phyloP scores from a whole-genome alignment of 805 yeast genomes.

The Maudiozyma barnettii region DNA sequence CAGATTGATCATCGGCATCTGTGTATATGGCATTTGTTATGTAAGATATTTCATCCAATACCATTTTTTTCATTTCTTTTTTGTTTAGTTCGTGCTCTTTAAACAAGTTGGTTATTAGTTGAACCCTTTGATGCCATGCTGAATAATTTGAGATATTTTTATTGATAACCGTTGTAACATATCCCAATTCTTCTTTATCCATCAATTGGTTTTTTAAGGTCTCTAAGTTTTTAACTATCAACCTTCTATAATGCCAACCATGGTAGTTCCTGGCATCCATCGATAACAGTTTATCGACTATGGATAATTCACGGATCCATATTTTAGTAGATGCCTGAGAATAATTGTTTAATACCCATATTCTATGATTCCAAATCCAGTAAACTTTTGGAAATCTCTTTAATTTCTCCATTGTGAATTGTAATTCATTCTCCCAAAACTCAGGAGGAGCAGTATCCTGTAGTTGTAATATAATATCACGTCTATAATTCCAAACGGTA shows the following conservation, averaged over 20 bases:
- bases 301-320: slow-evolving; percentile 62
- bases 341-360: slow-evolving; percentile 62
- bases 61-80: slow-evolving; percentile 15
- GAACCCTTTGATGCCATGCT: slow-evolving; percentile 89
- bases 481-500: slow-evolving; percentile 81
- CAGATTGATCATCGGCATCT: slow-evolving; percentile 89
- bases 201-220: slow-evolving; percentile 19
- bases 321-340: slow-evolving; percentile 34
- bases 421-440: slow-evolving; percentile 46
- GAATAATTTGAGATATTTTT: slow-evolving; percentile 84
- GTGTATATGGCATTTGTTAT: slow-evolving; percentile 80
- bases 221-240: slow-evolving; percentile 39
- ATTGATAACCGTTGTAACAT: slow-evolving; percentile 70
- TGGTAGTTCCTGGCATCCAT: slow-evolving; percentile 81
- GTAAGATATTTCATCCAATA: slow-evolving; percentile 52
- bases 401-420: slow-evolving; percentile 49
- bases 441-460: slow-evolving; percentile 17
- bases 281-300: slow-evolving; percentile 59
- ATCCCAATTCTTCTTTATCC: slow-evolving; percentile 52
- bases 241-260: slow-evolving; percentile 91
- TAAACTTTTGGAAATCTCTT: slow-evolving; percentile 76
- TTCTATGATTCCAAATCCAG: slow-evolving; percentile 93
- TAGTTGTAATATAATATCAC: slow-evolving; percentile 47
- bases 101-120: slow-evolving; percentile 49
- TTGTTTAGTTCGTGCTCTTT: slow-evolving; percentile 15